Base-by-base conservation (phyloP, 352 stramenopile species). In the Phytophthora pseudosyringae region DNA sequence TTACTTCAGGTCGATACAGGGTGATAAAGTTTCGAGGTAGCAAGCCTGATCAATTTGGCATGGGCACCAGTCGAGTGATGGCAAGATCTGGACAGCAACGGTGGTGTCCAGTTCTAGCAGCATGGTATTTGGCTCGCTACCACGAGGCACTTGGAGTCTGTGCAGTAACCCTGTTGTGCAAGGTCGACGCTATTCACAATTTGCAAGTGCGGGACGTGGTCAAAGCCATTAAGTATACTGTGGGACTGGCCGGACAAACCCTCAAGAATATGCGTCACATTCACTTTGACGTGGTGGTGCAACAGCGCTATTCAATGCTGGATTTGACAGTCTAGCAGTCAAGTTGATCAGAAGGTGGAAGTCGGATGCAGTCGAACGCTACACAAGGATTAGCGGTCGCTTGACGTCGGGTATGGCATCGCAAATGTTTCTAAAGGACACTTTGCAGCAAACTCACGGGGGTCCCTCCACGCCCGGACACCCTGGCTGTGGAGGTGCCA, bases 41-140 rank as follows among this genome's bases (percentile, higher is more conserved):
- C 18, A 64, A 64, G 28, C 13, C 35, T 11, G 33, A 56, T 18
- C 55, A 56, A 33, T 54, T 55, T 35, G 43, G 45, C 7, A 18
- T 43, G 33, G 55, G 55, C 8, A 35, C 13, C 15, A 56, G 0
- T 56, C 1, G 25, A 31, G 15, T 3, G 45, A 25, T 56, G n/a
- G n/a, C 36, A 1, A 45, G 55, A 8, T 15, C n/a, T n/a, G n/a
- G n/a, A 16, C 5, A 2, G 12, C 4, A n/a, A n/a, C 41, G 47
- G 58, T 66, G 58, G 4, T 66, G 58, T n/a, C 47, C 47, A 0
- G 47, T 66, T 3, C 18, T 36, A 32, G 47, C 45, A 1, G 48
- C 16, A 1, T 65, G 47, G 39, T 65, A 43, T 25, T 9, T 51
- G 0, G 36, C 38, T 10, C 5, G 39, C 0, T 36, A 58, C 28